phyloP scores from a whole-genome alignment of 1,284 basidiomycete species.

The Golubevia pallescens region DNA sequence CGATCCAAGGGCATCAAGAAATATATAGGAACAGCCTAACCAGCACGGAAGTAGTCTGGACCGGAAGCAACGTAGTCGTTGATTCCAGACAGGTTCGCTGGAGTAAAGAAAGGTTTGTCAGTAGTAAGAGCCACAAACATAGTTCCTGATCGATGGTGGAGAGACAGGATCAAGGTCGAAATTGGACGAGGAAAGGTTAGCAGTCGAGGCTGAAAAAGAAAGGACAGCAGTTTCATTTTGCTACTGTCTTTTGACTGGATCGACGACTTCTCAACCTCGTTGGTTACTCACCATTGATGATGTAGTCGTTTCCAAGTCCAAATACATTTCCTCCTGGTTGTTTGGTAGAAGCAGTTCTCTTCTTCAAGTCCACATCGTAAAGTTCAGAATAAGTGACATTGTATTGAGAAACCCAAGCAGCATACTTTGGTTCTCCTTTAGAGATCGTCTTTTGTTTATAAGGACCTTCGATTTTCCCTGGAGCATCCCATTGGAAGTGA shows the following conservation, averaged over 20 bases:
- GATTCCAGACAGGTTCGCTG: slow-evolving; percentile 33
- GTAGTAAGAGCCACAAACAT: slow-evolving; percentile 36
- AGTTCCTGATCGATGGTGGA: slow-evolving; percentile 20
- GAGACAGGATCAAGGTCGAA: too few species aligned
- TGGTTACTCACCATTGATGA: slow-evolving; percentile 7
- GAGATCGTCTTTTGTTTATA: slow-evolving; percentile 38
- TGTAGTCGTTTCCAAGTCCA: slow-evolving; percentile 8
- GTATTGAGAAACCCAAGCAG: slow-evolving; percentile 37
- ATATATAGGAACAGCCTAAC: too few species aligned
- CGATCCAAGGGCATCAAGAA: too few species aligned
- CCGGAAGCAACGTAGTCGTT: slow-evolving; percentile 39
- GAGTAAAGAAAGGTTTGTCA: slow-evolving; percentile 23
- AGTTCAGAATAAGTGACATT: slow-evolving; percentile 41
- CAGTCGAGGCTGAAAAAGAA: not conserved
- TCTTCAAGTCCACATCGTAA: slow-evolving; percentile 31
- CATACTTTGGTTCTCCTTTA: slow-evolving; percentile 26
- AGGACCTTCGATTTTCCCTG: slow-evolving; percentile 33
- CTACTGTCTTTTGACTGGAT: too few species aligned
- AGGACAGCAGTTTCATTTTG: too few species aligned
- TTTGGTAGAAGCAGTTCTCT: slow-evolving; percentile 28
- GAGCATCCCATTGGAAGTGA: slow-evolving; percentile 27
- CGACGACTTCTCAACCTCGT: too few species aligned
- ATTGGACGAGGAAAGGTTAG: not conserved
- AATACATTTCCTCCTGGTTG: slow-evolving; percentile 30
- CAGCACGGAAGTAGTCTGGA: slow-evolving; percentile 41